Conservation (phyloP, 1,139 yeast genomes). For the Debaryomyces sp. region DNA sequence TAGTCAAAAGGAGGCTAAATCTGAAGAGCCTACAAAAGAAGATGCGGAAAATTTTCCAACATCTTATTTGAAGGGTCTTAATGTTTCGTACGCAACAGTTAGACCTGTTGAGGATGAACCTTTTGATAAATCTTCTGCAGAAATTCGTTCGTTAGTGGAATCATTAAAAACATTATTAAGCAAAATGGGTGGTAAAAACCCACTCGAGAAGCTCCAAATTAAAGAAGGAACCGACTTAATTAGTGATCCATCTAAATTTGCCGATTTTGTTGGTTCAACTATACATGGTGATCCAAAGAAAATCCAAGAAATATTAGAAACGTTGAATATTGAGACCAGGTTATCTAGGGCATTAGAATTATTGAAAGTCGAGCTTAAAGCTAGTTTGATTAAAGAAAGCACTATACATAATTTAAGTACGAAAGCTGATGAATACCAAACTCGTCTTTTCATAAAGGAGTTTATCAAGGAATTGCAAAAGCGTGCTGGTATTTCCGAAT, state of each 20-base stretch:
- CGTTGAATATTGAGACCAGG: slow-evolving; percentile 72
- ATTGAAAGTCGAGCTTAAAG: slow-evolving; percentile 74
- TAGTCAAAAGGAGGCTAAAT: slow-evolving; percentile 26
- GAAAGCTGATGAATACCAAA: slow-evolving; percentile 47
- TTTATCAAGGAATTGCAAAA: slow-evolving; percentile 78
- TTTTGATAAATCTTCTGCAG: slow-evolving; percentile 74
- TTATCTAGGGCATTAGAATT: slow-evolving; percentile 75
- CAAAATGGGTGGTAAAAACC: slow-evolving; percentile 53
- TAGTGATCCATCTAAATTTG: slow-evolving; percentile 45
- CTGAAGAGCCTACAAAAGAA: slow-evolving; percentile 30
- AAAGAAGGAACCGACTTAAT: slow-evolving; percentile 39
- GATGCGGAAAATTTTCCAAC: slow-evolving; percentile 51
- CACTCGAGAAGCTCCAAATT: slow-evolving; percentile 57
- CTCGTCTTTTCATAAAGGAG: slow-evolving; percentile 45
- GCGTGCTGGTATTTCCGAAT: slow-evolving; percentile 76
- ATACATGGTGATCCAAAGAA: slow-evolving; percentile 44
- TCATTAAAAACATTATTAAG: slow-evolving; percentile 58
- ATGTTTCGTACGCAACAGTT: slow-evolving; percentile 67
- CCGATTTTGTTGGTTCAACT: slow-evolving; percentile 50
- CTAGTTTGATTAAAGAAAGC: slow-evolving; percentile 40
- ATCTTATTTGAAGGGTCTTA: slow-evolving; percentile 62
- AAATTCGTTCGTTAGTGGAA: slow-evolving; percentile 71
- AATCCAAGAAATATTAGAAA: slow-evolving; percentile 63
- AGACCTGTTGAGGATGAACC: slow-evolving; percentile 68
- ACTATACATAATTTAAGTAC: slow-evolving; percentile 45